These are phyloP conservation scores for Raffaelea ambrosiae DNA, from an alignment of 2,329 filamentous ascomycete genomes.

Conservation along the genomic window DNA sequence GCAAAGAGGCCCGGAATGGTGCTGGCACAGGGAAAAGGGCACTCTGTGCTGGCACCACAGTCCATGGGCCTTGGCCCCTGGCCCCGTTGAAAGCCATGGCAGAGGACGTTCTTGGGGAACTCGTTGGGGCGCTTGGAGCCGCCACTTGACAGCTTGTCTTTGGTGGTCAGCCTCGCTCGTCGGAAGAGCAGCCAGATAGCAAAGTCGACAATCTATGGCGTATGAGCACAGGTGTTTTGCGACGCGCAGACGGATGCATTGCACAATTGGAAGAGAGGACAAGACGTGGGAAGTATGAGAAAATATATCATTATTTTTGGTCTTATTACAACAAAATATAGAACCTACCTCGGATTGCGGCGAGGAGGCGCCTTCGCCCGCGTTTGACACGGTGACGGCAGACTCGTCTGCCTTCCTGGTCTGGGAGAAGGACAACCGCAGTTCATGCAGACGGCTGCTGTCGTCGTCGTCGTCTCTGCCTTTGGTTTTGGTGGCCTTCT, in stretches of 20 bases:
- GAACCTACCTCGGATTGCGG: slow-evolving; percentile 57
- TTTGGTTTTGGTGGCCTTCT: too few relatives aligned
- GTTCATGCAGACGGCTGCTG: too few relatives aligned
- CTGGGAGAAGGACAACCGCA: slow-evolving; percentile 56
- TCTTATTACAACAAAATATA: background rate
- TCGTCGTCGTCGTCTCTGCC: slow-evolving; percentile 29
- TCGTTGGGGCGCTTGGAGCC: background rate
- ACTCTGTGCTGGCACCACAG: background rate
- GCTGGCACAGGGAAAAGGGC: background rate
- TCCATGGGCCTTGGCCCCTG: slow-evolving; percentile 8
- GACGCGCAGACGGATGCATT: background rate
- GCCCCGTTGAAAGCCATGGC: slow-evolving; percentile 66
- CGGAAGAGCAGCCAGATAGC: slow-evolving; percentile 70
- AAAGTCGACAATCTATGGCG: slow-evolving; percentile 61
- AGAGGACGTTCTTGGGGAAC: slow-evolving; percentile 44
- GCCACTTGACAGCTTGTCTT: slow-evolving; percentile 20
- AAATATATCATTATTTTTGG: too few relatives aligned
- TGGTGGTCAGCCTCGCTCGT: slow-evolving; percentile 45
- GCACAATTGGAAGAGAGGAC: background rate
- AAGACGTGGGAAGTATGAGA: background rate
- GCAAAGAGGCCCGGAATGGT: slow-evolving; percentile 57
- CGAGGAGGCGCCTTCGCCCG: slow-evolving; percentile 33
- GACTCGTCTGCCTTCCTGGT: slow-evolving; percentile 43
- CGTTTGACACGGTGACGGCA: slow-evolving; percentile 41
- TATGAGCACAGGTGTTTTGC: background rate